Percentiles rank a stretch among this genome's conserved stretches.
Evolutionary conservation across 768 basidiomycete genomes (phyloP).

Genomic region (Mycena crocata): DNA sequence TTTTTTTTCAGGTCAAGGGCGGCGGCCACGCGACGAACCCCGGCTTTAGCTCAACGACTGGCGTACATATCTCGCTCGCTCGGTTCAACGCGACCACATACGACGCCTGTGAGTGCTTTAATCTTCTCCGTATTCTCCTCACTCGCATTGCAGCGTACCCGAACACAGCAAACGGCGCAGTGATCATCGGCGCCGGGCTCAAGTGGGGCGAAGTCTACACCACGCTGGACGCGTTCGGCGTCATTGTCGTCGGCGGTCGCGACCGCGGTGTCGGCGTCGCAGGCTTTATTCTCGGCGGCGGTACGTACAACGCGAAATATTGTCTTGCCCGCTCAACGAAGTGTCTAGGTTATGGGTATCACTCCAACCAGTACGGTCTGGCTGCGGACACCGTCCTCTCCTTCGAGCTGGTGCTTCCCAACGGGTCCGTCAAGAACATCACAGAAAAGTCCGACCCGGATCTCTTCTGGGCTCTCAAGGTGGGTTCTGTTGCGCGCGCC

Average conservation of each 20-base stretch:
- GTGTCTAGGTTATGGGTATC: slow-evolving; percentile 56
- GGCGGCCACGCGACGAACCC: slow-evolving; percentile 50
- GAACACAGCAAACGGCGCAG: slow-evolving; percentile 31
- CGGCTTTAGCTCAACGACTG: slow-evolving; percentile 55
- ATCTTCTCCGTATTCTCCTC: background rate
- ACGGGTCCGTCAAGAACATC: slow-evolving; percentile 47
- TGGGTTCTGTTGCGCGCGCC: slow-evolving; percentile 24
- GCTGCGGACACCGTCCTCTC: slow-evolving; percentile 49
- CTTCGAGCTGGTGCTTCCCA: slow-evolving; percentile 54
- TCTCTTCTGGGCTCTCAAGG: slow-evolving; percentile 56
- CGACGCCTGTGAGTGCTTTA: slow-evolving; percentile 14
- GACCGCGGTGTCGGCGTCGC: slow-evolving; percentile 52
- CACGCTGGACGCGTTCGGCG: slow-evolving; percentile 48
- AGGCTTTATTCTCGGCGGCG: slow-evolving; percentile 53
- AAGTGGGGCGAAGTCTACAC: slow-evolving; percentile 60
- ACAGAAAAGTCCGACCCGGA: slow-evolving; percentile 46
- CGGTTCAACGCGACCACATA: slow-evolving; percentile 42
- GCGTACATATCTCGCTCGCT: too few species aligned
- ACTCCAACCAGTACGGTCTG: slow-evolving; percentile 43
- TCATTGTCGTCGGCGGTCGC: slow-evolving; percentile 57
- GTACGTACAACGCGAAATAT: slow-evolving; percentile 35
- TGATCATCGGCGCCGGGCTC: slow-evolving; percentile 30
- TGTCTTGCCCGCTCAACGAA: background rate
- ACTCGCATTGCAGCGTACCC: background rate
- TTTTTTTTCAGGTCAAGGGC: slow-evolving; percentile 47